Conservation (phyloP, 192 early-diverging fungal species). For the Lunasporangiospora selenospora region DNA sequence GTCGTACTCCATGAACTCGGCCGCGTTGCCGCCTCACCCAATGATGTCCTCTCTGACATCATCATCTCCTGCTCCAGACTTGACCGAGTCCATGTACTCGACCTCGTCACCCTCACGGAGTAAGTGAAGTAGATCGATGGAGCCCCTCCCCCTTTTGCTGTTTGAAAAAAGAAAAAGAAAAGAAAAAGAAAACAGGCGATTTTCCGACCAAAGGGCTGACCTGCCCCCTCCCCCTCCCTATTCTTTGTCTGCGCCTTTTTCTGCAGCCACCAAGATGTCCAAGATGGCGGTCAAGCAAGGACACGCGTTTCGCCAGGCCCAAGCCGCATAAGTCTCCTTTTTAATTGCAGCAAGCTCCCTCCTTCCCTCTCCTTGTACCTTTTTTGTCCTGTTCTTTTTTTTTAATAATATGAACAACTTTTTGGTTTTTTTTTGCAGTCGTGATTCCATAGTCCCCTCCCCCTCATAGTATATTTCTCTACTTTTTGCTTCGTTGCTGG, state of each 20-base stretch:
- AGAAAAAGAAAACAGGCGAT: no score
- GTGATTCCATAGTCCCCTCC: background rate
- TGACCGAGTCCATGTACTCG: conserved; percentile 23
- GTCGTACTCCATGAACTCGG: conserved; percentile 2
- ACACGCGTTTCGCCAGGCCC: conserved; percentile 24
- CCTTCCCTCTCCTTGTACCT: no score
- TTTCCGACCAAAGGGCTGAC: no score
- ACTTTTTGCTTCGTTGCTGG: background rate
- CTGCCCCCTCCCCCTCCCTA: no score
- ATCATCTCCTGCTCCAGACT: conserved; percentile 6
- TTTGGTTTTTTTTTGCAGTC: background rate
- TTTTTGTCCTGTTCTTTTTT: no score
- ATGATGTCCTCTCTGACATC: conserved; percentile 40
- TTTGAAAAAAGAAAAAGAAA: background rate
- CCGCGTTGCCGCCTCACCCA: conserved; percentile 37
- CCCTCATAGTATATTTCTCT: background rate
- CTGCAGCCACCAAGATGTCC: no score
- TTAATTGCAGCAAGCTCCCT: no score
- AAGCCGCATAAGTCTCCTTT: conserved; percentile 14
- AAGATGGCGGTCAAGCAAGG: no score
- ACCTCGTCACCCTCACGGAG: conserved; percentile 15
- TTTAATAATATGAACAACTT: no score
- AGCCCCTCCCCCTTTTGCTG: no score
- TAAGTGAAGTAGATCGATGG: conserved; percentile 4
- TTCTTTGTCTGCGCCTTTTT: no score